phyloP scores from a whole-genome alignment of 352 stramenopile species.

The Phytopythium litorale region DNA sequence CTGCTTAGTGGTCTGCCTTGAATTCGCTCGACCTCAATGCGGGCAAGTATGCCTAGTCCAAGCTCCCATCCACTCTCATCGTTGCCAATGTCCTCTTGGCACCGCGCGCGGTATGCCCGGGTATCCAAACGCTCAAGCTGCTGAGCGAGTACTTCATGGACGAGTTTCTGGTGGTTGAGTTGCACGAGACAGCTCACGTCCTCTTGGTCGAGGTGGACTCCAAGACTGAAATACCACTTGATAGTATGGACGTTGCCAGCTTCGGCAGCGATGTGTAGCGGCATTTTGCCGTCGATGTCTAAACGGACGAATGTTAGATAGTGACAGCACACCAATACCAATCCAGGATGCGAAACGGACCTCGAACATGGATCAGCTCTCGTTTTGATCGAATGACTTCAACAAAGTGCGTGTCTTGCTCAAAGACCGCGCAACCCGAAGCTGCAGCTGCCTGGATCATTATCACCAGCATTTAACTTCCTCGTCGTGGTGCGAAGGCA shows the following conservation, averaged over 20 bases:
- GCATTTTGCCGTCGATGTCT: constrained; percentile 28
- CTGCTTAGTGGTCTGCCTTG: background rate
- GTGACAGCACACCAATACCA: background rate
- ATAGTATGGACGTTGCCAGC: constrained; percentile 30
- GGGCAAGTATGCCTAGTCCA: constrained; percentile 35
- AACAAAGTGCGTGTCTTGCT: constrained; percentile 19
- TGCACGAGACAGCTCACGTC: constrained; percentile 37
- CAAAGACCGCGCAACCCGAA: constrained; percentile 7
- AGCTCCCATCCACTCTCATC: constrained; percentile 9
- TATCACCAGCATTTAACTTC: background rate
- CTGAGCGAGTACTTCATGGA: constrained; percentile 28
- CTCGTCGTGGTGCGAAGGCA: background rate
- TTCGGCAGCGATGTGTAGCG: constrained; percentile 50
- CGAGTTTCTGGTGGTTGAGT: constrained; percentile 14
- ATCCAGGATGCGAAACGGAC: constrained; percentile 8
- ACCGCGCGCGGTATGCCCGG: constrained; percentile 2
- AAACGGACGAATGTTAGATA: background rate
- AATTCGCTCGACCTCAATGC: constrained; percentile 27
- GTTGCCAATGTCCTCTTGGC: background rate
- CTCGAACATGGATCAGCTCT: constrained; percentile 22
- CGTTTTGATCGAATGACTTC: constrained; percentile 22
- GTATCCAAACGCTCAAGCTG: constrained; percentile 38
- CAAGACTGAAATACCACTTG: constrained; percentile 33
- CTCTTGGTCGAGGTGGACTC: constrained; percentile 16
- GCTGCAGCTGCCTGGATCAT: constrained; percentile 17